These are phyloP conservation scores for Psophocarpus tetragonolobus DNA, from an alignment of 306 rosid genomes.

Conservation along the genomic window DNA sequence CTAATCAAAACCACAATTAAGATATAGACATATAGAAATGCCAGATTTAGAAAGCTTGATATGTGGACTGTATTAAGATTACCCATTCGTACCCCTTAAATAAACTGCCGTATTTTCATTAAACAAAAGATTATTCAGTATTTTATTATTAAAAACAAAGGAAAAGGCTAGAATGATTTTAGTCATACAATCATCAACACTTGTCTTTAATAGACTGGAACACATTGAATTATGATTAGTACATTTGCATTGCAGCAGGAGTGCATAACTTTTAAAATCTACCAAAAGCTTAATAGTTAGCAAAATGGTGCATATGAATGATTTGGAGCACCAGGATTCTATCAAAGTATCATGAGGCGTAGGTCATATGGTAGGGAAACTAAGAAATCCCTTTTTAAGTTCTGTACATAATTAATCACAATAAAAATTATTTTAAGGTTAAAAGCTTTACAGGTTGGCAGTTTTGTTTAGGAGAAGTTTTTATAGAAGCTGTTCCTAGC, in stretches of 20 bases:
- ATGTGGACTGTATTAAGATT: not conserved
- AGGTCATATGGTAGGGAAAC: too few relatives aligned
- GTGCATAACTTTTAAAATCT: too few relatives aligned
- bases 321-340: too few relatives aligned
- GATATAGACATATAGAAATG: not conserved
- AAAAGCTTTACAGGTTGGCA: not conserved
- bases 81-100: not conserved
- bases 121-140: not conserved
- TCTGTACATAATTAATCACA: not conserved
- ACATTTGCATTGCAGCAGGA: not conserved
- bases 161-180: not conserved
- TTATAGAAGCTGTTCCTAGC: not conserved
- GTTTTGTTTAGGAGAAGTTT: too few relatives aligned
- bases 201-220: too few relatives aligned
- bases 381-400: too few relatives aligned
- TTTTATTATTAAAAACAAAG: not conserved
- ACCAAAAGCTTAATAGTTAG: too few relatives aligned
- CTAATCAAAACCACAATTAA: not conserved
- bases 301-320: too few relatives aligned
- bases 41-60: not conserved
- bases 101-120: not conserved
- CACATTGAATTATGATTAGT: not conserved
- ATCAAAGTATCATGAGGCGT: too few relatives aligned
- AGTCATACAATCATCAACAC: too few relatives aligned
- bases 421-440: not conserved